Percentiles rank a stretch among this genome's conserved stretches.
These are phyloP conservation scores for Porogramme epimiltina DNA, from an alignment of 1,284 basidiomycete genomes.

Conservation along the genomic window DNA sequence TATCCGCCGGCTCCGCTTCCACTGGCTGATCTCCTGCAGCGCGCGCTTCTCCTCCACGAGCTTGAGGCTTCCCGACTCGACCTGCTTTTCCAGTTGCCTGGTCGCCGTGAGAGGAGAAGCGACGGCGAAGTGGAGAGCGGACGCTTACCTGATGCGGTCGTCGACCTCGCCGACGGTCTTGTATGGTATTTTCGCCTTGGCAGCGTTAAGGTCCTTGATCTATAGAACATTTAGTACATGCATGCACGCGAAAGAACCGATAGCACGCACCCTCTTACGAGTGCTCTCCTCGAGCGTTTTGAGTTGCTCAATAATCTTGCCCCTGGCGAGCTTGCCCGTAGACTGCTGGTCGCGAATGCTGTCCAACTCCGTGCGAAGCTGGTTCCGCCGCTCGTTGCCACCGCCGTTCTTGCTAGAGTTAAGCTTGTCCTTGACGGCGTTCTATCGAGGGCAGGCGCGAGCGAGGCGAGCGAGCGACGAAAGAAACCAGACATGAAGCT, in stretches of 20 bases:
- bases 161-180: slow-evolving; percentile 91
- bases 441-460: slow-evolving; percentile 44
- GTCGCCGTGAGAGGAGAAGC: slow-evolving; percentile 1
- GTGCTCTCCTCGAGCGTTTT: slow-evolving; percentile 82
- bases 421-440: slow-evolving; percentile 81
- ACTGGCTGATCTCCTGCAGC: slow-evolving; percentile 81
- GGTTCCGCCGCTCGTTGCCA: slow-evolving; percentile 73
- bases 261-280: slow-evolving; percentile 72
- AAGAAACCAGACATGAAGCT: slow-evolving; percentile 4
- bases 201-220: slow-evolving; percentile 89
- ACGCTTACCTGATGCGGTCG: slow-evolving; percentile 75
- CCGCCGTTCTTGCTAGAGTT: slow-evolving; percentile 57
- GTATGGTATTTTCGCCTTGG: slow-evolving; percentile 82
- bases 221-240: slow-evolving; percentile 32
- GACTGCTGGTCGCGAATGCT: slow-evolving; percentile 81
- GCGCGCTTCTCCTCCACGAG: slow-evolving; percentile 96
- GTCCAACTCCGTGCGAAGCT: slow-evolving; percentile 85
- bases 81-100: slow-evolving; percentile 83
- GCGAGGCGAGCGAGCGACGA: background rate
- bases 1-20: slow-evolving; percentile 68
- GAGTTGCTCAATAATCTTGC: slow-evolving; percentile 83
- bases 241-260: background rate
- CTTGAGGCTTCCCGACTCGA: slow-evolving; percentile 92
- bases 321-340: slow-evolving; percentile 73
- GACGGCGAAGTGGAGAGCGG: slow-evolving; percentile 8